Percentiles rank a stretch among this genome's conserved stretches.
Evolutionary conservation across 192 early-diverging fungal species (phyloP).

Genomic region (Phycomyces nitens): DNA sequence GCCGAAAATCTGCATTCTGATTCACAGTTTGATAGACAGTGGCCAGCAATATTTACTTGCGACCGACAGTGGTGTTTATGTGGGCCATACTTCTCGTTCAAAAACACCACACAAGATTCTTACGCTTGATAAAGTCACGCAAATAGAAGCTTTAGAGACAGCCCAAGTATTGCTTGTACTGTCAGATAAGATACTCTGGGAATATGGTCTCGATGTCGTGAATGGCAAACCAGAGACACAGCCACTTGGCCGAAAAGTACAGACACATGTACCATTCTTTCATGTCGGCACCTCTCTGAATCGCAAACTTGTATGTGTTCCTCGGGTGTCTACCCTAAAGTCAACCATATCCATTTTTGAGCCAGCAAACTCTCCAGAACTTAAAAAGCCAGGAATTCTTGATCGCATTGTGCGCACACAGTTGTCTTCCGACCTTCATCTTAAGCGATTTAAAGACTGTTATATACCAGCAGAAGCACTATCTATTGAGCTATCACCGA

Average conservation of each 20-base stretch:
- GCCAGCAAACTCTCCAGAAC: conserved; percentile 70
- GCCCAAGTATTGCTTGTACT: conserved; percentile 77
- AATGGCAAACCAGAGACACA: conserved; percentile 20
- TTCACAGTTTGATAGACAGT: conserved; percentile 27
- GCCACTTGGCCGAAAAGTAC: conserved; percentile 11
- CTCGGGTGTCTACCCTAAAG: conserved; percentile 66
- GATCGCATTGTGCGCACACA: conserved; percentile 25
- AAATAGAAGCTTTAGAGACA: conserved; percentile 81
- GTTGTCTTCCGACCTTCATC: conserved; percentile 40
- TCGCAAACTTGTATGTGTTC: conserved; percentile 56
- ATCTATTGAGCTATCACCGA: conserved; percentile 78
- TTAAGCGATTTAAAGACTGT: conserved; percentile 73
- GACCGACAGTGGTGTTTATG: conserved; percentile 81
- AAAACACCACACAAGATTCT: conserved; percentile 46
- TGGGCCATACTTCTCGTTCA: conserved; percentile 47
- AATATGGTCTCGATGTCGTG: conserved; percentile 51
- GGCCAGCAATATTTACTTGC: conserved; percentile 69
- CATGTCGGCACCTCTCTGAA: conserved; percentile 60
- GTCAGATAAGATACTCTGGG: conserved; percentile 64
- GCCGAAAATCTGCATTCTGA: not conserved
- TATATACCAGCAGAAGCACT: conserved; percentile 88
- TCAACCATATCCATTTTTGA: conserved; percentile 77
- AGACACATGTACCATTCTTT: conserved; percentile 63
- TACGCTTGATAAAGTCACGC: conserved; percentile 70
- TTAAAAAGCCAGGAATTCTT: conserved; percentile 69